Base-by-base conservation (phyloP, 192 early-diverging fungal genomes). In the Coemansia sp. region DNA sequence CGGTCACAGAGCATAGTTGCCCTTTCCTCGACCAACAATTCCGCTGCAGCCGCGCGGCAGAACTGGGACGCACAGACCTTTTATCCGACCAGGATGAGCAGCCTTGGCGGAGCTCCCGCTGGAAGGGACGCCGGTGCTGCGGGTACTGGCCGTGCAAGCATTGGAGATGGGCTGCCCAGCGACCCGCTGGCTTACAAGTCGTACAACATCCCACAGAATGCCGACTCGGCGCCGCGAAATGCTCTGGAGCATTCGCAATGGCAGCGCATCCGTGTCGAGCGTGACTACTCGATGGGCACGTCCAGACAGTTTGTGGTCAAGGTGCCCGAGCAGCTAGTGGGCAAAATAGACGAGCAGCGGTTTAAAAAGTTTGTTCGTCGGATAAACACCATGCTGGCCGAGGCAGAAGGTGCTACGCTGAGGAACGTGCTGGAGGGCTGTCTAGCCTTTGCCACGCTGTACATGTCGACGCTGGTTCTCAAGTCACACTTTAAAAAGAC, bases 221-320 rank as follows among this genome's bases (percentile, higher is more conserved):
- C 36, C 29, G 68, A 71, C 59, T 29, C 40, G 25, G 32, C 45
- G 2, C 67, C 67, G 30, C 62, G 58, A 33, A 71, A 71, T 52
- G 60, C 63, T 29, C 28, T 60, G 17, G 63, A 71, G 30, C 36
- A 60, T 48, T 60, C 63, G 28, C 68, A 65, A 42, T 66, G 65
- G 56, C 70, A 73, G 63, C 70, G 80, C 2, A 72, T 77, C 18
- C 73, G 83, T 7, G 65, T 84, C 7, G 77, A 80, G 63, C 74
- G 83, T 28, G 83, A 84, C 75, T 84, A 84, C 59, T 80, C 83
- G 63, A 68, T 60, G 31, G 83, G 77, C 48, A 75, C 72, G 12
- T 31, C 59, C 36, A 66, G 77, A 33, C 77, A 70, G 65, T 84
- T 80, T 51, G 18, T 55, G 7, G 54, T 80, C 45, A 60, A 68